Base-by-base conservation (phyloP, 164 flowering plant genomes). In the Aristolochia contorta region DNA sequence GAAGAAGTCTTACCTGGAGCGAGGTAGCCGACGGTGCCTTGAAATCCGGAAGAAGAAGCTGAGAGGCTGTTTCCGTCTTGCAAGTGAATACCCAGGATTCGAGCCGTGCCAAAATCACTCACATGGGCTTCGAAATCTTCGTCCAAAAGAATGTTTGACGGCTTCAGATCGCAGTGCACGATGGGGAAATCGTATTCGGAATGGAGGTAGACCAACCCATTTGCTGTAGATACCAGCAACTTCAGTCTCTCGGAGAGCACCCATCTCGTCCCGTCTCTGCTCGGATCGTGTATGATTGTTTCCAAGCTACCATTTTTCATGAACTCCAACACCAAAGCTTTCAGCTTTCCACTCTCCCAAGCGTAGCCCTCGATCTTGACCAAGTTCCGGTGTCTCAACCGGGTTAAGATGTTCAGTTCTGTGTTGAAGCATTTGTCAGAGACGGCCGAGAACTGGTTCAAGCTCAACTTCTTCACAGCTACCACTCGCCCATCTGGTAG, bases 1-100 rank as follows among this genome's bases (percentile, higher is more conserved):
- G n/a, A n/a, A n/a, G n/a, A n/a, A n/a, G n/a, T n/a, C n/a, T 67
- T 84, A 87, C 96, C 97, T 72, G 97, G 97, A 60, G 96, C 96
- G 77, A 91, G 50, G 73, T 91, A 91, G 60, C 97, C 97, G 51
- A 91, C 73, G 14, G 95, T 90, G 75, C 97, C 97, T 74, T 84
- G 76, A 56, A 87, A 87, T 57, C 85, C 82, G 23, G 86, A 74
- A 54, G 87, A 56, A 54, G 87, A 56, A 6, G 82, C 67, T 20
- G 86, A 71, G 62, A 67, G 16, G 60, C 70, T 62, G 59, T 67
- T 79, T 53, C 74, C 83, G 54, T 72, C 75, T 14, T 77, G 66
- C 3, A 65, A 71, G 64, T 83, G 82, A 72, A 84, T 70, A 14
- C 86, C 96, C 18, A 91, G 70, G 23, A 91, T 80, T 52, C 93